A percentile compares a stretch with the other conserved stretches of the same genome.
phyloP scores from a whole-genome alignment of 495 filamentous ascomycete species.

The Neurospora sublineolata region DNA sequence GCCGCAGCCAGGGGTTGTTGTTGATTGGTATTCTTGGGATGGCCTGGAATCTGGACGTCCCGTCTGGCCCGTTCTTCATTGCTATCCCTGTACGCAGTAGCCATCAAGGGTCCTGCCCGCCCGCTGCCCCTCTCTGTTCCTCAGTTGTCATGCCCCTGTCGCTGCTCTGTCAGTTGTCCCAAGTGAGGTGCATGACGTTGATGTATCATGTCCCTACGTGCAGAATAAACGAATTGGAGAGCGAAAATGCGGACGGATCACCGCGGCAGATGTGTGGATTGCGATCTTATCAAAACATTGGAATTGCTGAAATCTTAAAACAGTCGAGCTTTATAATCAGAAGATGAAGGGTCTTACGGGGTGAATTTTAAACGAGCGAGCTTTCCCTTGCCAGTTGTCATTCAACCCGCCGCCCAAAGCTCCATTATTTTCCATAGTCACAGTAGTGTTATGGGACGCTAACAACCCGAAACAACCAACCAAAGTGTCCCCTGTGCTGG shows the following conservation, averaged over 20 bases:
- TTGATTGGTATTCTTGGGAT: not conserved
- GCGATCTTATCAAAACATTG: not conserved
- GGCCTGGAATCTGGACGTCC: not conserved
- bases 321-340: not conserved
- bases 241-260: not conserved
- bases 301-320: not conserved
- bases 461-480: not conserved
- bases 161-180: not conserved
- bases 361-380: not conserved
- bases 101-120: not conserved
- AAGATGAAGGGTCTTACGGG: not conserved
- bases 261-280: not conserved
- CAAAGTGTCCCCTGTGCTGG: not conserved
- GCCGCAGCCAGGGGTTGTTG: not conserved
- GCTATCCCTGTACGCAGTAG: not conserved
- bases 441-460: not conserved
- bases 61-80: not conserved
- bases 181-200: not conserved
- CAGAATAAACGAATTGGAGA: not conserved
- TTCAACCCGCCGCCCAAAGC: not conserved
- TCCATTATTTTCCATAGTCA: not conserved
- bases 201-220: not conserved
- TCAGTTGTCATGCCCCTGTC: not conserved
- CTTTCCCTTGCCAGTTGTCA: not conserved
- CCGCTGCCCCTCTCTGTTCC: not conserved